phyloP scores from a whole-genome alignment of 169 alveolate species.

The Cryptosporidium andersoni region DNA sequence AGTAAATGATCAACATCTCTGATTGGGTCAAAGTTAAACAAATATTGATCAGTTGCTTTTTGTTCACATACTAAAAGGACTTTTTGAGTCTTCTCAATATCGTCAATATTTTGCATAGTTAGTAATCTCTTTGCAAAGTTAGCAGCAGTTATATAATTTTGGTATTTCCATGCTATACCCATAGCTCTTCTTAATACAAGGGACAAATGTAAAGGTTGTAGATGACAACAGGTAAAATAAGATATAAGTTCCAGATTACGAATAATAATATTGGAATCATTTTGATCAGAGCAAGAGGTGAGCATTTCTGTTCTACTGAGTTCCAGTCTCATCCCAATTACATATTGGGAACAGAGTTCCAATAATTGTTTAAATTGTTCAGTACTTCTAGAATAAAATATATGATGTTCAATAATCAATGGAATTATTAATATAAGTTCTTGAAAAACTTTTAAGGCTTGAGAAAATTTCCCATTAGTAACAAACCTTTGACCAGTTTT shows the following conservation, averaged over 20 bases:
- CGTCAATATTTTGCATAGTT: constrained; percentile 71
- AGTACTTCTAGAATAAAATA: constrained; percentile 13
- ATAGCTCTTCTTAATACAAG: constrained; percentile 83
- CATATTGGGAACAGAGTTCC: constrained; percentile 22
- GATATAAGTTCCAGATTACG: constrained; percentile 84
- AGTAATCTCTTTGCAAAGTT: constrained; percentile 74
- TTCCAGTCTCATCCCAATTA: constrained; percentile 77
- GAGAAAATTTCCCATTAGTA: constrained; percentile 72
- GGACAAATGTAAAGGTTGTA: constrained; percentile 82
- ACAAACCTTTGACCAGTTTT: constrained; percentile 76
- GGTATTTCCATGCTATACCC: constrained; percentile 88
- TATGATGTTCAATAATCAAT: constrained; percentile 27
- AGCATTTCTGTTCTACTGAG: constrained; percentile 74
- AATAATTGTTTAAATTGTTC: constrained; percentile 44
- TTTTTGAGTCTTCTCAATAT: constrained; percentile 74
- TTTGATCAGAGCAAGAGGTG: constrained; percentile 76
- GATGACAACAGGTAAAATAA: constrained; percentile 81
- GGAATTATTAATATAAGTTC: constrained; percentile 61
- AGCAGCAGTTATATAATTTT: constrained; percentile 83
- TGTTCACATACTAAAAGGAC: constrained; percentile 77
- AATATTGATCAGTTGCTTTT: constrained; percentile 77
- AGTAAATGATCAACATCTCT: constrained; percentile 70
- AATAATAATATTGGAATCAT: constrained; percentile 71
- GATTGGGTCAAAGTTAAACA: constrained; percentile 74
- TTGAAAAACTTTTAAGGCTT: constrained; percentile 73